Evolutionary conservation across 1,139 yeast genomes (phyloP).

Genomic region (Neolecta irregularis): DNA sequence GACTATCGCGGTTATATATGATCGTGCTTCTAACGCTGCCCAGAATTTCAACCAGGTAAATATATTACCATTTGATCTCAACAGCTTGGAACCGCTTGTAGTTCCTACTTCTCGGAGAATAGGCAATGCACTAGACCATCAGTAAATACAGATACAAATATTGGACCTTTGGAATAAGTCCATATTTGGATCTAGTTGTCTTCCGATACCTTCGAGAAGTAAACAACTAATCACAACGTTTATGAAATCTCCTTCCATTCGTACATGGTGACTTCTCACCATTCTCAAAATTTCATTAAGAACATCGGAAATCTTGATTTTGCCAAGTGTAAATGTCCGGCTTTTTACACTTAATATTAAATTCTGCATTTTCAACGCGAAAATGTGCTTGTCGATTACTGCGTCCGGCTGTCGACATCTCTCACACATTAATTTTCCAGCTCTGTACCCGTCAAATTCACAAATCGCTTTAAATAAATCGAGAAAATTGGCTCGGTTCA

Average conservation of each 20-base stretch:
- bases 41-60: constrained; percentile 60
- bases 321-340: constrained; percentile 83
- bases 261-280: constrained; percentile 88
- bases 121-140: constrained; percentile 59
- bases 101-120: constrained; percentile 71
- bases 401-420: constrained; percentile 89
- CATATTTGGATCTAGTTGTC: constrained; percentile 81
- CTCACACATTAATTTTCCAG: constrained; percentile 91
- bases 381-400: constrained; percentile 65
- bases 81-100: constrained; percentile 37
- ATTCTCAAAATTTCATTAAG: constrained; percentile 71
- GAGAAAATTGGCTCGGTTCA: constrained; percentile 68
- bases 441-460: constrained; percentile 82
- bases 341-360: constrained; percentile 68
- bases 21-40: constrained; percentile 80
- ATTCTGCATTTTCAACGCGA: constrained; percentile 74
- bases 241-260: constrained; percentile 95
- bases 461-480: constrained; percentile 81
- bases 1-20: constrained; percentile 69
- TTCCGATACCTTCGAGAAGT: constrained; percentile 82
- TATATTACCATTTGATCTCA: neutral
- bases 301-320: constrained; percentile 80
- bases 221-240: constrained; percentile 85
- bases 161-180: constrained; percentile 65
- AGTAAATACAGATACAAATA: neutral